phyloP scores from a whole-genome alignment of 768 basidiomycete species.

The Russula sp. region DNA sequence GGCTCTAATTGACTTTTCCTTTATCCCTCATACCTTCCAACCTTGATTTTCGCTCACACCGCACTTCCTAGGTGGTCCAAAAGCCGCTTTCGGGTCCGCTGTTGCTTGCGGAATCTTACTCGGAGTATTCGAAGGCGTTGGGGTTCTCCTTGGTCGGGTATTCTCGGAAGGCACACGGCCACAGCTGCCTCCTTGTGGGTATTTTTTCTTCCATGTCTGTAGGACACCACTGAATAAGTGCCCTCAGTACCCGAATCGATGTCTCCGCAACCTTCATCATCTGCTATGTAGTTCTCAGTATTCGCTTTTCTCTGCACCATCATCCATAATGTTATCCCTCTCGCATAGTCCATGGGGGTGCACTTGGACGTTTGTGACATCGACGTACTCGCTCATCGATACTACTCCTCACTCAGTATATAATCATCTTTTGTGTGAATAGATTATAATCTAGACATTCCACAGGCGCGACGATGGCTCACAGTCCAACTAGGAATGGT shows the following conservation, averaged over 20 bases:
- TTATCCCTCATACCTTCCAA: too few relatives aligned
- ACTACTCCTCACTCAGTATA: constrained; percentile 24
- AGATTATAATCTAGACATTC: constrained; percentile 18
- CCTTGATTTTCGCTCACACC: constrained; percentile 2
- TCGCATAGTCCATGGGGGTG: background rate
- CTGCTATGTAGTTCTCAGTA: constrained; percentile 17
- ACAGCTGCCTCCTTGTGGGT: constrained; percentile 76
- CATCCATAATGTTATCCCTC: background rate
- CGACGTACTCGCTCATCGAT: background rate
- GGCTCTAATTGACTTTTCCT: background rate
- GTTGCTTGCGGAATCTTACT: constrained; percentile 94
- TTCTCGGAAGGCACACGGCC: constrained; percentile 82
- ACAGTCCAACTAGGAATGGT: constrained; percentile 1
- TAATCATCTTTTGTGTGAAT: constrained; percentile 25
- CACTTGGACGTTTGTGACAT: constrained; percentile 6
- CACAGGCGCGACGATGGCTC: background rate
- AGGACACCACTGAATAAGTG: background rate
- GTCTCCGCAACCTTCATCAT: constrained; percentile 24
- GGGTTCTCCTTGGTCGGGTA: constrained; percentile 85
- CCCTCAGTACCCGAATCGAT: constrained; percentile 27
- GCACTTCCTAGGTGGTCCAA: constrained; percentile 72
- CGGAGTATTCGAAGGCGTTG: constrained; percentile 93
- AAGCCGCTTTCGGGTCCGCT: constrained; percentile 86
- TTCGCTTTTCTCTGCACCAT: background rate
- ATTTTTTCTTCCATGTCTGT: background rate